These are phyloP conservation scores for Tetrahymena borealis DNA, from an alignment of 73 alveolate genomes.

Conservation along the genomic window DNA sequence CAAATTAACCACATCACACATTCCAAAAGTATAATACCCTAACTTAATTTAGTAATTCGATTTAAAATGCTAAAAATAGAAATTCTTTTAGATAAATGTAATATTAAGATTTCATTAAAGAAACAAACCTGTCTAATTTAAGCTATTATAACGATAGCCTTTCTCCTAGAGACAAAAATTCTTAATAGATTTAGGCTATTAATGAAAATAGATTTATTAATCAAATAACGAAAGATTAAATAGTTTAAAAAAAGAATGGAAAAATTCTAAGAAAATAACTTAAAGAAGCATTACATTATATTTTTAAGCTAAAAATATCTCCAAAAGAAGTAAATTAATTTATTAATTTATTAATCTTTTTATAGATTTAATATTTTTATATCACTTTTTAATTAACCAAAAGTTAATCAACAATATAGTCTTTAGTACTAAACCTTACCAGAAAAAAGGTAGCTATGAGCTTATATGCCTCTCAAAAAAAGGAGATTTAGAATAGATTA, in stretches of 20 bases:
- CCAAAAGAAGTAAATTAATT: background rate
- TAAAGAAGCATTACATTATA: background rate
- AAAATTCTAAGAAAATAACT: background rate
- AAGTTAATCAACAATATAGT: slow-evolving; percentile 10
- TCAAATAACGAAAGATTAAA: background rate
- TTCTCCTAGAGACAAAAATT: background rate
- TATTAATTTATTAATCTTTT: no score
- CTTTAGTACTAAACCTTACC: slow-evolving; percentile 18
- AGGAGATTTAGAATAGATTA: slow-evolving; percentile 9
- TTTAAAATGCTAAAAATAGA: background rate
- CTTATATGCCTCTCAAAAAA: slow-evolving; percentile 18
- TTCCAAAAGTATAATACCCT: background rate
- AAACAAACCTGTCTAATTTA: background rate
- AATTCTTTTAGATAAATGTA: background rate
- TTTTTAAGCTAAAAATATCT: background rate
- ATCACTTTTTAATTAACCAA: background rate
- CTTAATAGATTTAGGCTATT: background rate
- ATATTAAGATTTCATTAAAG: background rate
- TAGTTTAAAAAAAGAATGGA: background rate
- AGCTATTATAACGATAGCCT: background rate
- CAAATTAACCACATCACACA: background rate
- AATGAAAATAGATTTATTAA: background rate
- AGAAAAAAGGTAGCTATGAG: slow-evolving; percentile 17
- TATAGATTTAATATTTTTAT: background rate
- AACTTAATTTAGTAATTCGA: background rate